phyloP scores from a whole-genome alignment of 2,329 filamentous ascomycete genomes.

The Trichophyton mentagrophytes region DNA sequence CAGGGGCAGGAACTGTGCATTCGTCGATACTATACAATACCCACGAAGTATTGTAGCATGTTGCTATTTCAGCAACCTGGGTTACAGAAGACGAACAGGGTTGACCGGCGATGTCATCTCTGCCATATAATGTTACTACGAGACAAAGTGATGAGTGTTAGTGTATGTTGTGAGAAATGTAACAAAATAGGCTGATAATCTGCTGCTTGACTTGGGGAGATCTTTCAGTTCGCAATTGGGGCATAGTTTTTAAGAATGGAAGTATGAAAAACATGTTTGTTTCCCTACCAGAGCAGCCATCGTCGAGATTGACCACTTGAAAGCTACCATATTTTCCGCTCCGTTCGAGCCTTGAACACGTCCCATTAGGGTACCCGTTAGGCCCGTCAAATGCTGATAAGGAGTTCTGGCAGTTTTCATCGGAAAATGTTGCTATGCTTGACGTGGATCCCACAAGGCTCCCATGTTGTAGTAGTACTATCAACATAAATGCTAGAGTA shows the following conservation, averaged over 20 bases:
- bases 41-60: conserved; percentile 2
- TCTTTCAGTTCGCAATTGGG: too few relatives aligned
- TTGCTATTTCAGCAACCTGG: neutral
- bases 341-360: neutral
- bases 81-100: neutral
- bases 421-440: neutral
- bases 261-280: too few relatives aligned
- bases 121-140: conserved; percentile 1
- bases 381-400: conserved; percentile 1
- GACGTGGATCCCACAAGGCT: neutral
- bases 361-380: conserved; percentile 4
- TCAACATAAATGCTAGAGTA: neutral
- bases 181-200: too few relatives aligned
- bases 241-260: too few relatives aligned
- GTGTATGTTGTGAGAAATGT: neutral
- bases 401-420: neutral
- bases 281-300: neutral
- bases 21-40: conserved; percentile 4
- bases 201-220: neutral
- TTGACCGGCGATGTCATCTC: neutral
- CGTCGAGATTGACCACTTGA: neutral
- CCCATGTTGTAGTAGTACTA: neutral
- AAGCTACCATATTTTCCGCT: neutral
- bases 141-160: neutral
- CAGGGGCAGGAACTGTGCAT: neutral